Evolutionary conservation across 2,329 filamentous ascomycete genomes (phyloP).

Genomic region (Chaetomium globosum): DNA sequence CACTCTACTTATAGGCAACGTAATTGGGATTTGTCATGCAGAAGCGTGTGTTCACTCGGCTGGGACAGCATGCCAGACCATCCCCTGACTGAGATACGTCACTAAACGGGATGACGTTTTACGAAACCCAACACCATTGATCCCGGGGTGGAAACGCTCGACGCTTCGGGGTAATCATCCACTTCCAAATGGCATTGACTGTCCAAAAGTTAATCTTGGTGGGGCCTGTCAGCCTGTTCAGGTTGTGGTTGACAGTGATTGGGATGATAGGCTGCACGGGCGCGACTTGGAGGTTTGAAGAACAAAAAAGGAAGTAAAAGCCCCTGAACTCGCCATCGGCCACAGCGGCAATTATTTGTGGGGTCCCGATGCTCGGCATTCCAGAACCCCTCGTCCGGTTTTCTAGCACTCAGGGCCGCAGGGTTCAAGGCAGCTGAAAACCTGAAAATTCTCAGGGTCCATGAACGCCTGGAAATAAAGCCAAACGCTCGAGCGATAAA

Average conservation of each 20-base stretch:
- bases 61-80: background rate
- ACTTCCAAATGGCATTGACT: background rate
- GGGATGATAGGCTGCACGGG: background rate
- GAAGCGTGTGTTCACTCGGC: background rate
- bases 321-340: conserved; percentile 1
- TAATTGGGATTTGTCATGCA: background rate
- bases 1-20: background rate
- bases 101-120: background rate
- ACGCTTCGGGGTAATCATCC: background rate
- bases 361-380: background rate
- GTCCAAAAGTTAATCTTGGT: background rate
- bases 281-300: background rate
- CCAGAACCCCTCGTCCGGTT: background rate
- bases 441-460: background rate
- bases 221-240: background rate
- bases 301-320: background rate
- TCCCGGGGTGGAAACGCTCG: background rate
- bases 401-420: background rate
- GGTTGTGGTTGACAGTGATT: too few relatives aligned
- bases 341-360: background rate
- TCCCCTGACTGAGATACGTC: background rate
- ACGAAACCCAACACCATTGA: background rate
- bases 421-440: background rate
- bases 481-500: background rate
- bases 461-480: background rate